Conservation (phyloP, 352 stramenopile genomes). For the Lagenidium giganteum region DNA sequence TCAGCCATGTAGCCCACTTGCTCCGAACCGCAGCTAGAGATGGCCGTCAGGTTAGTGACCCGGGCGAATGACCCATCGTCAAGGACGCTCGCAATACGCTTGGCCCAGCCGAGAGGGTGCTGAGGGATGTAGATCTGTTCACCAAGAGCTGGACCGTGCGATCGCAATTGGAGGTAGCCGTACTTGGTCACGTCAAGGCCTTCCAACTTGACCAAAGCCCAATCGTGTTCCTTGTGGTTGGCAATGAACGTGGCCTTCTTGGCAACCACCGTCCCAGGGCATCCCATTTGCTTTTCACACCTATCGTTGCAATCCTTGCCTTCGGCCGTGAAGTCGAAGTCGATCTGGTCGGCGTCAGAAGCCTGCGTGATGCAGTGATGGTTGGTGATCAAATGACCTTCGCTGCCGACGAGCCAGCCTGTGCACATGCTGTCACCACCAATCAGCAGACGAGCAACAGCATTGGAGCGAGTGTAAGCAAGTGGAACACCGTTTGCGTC, state of each 20-base stretch:
- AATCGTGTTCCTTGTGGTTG: slow-evolving; percentile 23
- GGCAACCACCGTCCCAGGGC: slow-evolving; percentile 19
- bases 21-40: slow-evolving; percentile 21
- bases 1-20: slow-evolving; percentile 37
- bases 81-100: slow-evolving; percentile 21
- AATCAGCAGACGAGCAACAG: slow-evolving; percentile 31
- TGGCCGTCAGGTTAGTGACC: slow-evolving; percentile 12
- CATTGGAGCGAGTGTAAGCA: slow-evolving; percentile 19
- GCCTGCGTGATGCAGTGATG: slow-evolving; percentile 31
- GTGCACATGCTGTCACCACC: slow-evolving; percentile 24
- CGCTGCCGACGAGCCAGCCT: slow-evolving; percentile 34
- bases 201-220: slow-evolving; percentile 36
- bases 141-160: slow-evolving; percentile 11
- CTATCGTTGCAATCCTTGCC: slow-evolving; percentile 18
- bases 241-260: slow-evolving; percentile 21
- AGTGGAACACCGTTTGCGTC: slow-evolving; percentile 14
- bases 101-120: slow-evolving; percentile 29
- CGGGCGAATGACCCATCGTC: slow-evolving; percentile 22
- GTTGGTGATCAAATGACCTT: slow-evolving; percentile 42
- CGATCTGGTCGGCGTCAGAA: slow-evolving; percentile 9
- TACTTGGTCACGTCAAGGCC: slow-evolving; percentile 20
- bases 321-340: slow-evolving; percentile 39
- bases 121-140: slow-evolving; percentile 51
- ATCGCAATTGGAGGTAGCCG: slow-evolving; percentile 27
- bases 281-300: slow-evolving; percentile 19